Base-by-base conservation (phyloP, 1,139 yeast genomes). In the Candida sp. region DNA sequence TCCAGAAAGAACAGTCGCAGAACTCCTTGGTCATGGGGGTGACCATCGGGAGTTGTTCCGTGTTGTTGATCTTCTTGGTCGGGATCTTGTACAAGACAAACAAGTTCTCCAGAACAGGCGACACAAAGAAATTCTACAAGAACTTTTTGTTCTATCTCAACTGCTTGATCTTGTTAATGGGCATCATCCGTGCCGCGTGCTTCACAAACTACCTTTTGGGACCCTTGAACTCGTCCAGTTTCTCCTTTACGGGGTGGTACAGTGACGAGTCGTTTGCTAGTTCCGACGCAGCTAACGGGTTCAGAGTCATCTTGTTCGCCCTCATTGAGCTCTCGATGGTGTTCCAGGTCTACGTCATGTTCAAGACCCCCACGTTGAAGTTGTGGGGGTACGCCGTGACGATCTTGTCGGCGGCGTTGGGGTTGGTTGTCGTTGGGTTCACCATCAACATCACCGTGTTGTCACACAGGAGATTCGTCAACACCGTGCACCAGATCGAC, bases 281-380 rank as follows among this genome's bases (percentile, higher is more conserved):
- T 0, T 77, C 85, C 7, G 79, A 84, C 11, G 89, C 88, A 1
- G 73, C 89, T 0, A 82, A 85, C 57, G 75, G 84, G 5, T 69
- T 88, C 51, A 85, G 86, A 57, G 75, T 86, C 8, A 56, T 90
- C 4, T 68, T 91, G 47, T 76, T 89, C 7, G 69, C 77, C 0
- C 71, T 83, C 8, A 80, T 93, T 47, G 88, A 90, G 63, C 52
- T 72, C 0, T 86, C 96, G 0, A 72, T 93, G 61, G 75, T 85
- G 2, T 84, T 84, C 61, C 98, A 94, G 67, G 80, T 88, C 5
- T 78, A 75, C 54, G 78, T 87, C 12, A 85, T 93, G 43, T 90
- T 89, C 70, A 76, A 78, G 51, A 72, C 82, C 11, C 83, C 85
- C n/a, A 75, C 75, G 38, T 69, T 70, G 44, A 73, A 69, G 50